phyloP scores from a whole-genome alignment of 305 asterid species.

The Fraxinus xanthoxyloides region DNA sequence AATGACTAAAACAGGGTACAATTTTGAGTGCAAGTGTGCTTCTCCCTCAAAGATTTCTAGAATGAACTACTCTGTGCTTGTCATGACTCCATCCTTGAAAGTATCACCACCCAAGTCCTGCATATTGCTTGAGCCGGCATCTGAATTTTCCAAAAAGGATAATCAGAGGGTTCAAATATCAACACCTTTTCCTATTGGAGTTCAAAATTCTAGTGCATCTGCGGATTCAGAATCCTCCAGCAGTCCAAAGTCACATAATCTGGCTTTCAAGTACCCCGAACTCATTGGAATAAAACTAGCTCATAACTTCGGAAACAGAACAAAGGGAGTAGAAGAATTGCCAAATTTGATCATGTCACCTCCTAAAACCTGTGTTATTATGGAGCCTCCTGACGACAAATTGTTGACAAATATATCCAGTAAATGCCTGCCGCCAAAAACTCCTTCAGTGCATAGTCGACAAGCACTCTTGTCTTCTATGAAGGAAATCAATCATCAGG shows the following conservation, averaged over 20 bases:
- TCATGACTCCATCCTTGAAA: conserved; percentile 76
- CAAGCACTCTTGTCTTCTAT: conserved; percentile 7
- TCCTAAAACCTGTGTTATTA: conserved; percentile 74
- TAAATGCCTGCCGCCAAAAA: conserved; percentile 25
- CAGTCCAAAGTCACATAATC: conserved; percentile 36
- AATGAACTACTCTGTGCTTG: conserved; percentile 36
- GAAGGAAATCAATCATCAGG: conserved; percentile 23
- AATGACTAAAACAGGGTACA: conserved; percentile 23
- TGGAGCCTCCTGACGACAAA: conserved; percentile 66
- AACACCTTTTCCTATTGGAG: conserved; percentile 60
- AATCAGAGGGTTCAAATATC: conserved; percentile 35
- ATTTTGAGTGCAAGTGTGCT: conserved; percentile 29
- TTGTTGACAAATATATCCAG: conserved; percentile 17
- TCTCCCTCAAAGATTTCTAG: conserved; percentile 41
- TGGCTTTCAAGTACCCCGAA: conserved; percentile 55
- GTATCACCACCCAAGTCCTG: conserved; percentile 87
- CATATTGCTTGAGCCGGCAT: conserved; percentile 67
- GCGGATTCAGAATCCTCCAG: conserved; percentile 60
- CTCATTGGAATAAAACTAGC: conserved; percentile 52
- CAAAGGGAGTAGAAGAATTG: conserved; percentile 51
- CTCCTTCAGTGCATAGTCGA: conserved; percentile 13
- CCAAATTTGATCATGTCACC: conserved; percentile 75
- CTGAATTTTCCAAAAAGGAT: conserved; percentile 44
- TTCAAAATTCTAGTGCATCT: conserved; percentile 34
- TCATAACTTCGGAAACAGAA: conserved; percentile 34